A percentile compares a stretch with the other conserved stretches of the same genome.
These are phyloP conservation scores for Adenanthera pavonina DNA, from an alignment of 306 rosid genomes.

Conservation along the genomic window DNA sequence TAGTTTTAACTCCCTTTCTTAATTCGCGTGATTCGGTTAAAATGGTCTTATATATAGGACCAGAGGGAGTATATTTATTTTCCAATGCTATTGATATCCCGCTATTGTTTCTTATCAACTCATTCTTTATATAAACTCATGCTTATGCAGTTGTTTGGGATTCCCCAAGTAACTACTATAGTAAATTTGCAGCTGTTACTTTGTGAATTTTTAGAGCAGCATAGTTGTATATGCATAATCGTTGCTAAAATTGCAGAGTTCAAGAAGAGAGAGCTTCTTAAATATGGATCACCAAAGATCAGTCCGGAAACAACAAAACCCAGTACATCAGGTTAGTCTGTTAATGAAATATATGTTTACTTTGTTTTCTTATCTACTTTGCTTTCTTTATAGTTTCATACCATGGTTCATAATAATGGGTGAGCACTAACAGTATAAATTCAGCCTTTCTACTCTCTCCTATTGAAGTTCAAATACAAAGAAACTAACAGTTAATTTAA, in stretches of 20 bases:
- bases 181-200: constrained; percentile 33
- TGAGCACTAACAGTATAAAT: constrained; percentile 5
- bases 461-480: not conserved
- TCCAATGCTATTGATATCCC: not conserved
- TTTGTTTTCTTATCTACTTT: constrained; percentile 26
- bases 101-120: constrained; percentile 18
- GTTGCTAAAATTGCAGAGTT: constrained; percentile 65
- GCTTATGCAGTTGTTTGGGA: constrained; percentile 6
- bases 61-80: not conserved
- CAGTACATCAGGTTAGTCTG: constrained; percentile 59
- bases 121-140: not conserved
- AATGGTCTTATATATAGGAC: no score
- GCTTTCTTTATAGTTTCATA: constrained; percentile 23
- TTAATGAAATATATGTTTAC: constrained; percentile 7
- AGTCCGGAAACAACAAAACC: constrained; percentile 58
- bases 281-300: constrained; percentile 64
- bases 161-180: constrained; percentile 12
- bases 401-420: constrained; percentile 22
- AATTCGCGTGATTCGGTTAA: no score
- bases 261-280: constrained; percentile 73
- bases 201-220: not conserved
- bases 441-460: constrained; percentile 1
- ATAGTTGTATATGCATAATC: constrained; percentile 35
- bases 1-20: no score
- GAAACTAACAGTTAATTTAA: constrained; percentile 22